Conservation (phyloP, 2,329 filamentous ascomycete genomes). For the Penicillium sp. region DNA sequence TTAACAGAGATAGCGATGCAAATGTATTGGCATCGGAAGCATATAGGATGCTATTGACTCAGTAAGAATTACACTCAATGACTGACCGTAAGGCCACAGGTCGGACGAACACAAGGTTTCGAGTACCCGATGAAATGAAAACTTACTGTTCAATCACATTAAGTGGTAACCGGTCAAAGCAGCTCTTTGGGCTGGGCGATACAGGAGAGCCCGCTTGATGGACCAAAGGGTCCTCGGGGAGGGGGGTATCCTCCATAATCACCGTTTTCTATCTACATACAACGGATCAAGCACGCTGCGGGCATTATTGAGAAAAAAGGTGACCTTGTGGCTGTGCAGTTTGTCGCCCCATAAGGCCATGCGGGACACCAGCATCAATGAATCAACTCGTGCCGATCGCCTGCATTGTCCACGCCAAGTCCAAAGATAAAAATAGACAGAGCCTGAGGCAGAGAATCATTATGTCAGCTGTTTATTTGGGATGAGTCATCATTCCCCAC, state of each 20-base stretch:
- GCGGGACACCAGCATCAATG: constrained; percentile 7
- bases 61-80: constrained; percentile 22
- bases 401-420: constrained; percentile 5
- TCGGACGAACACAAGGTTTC: background rate
- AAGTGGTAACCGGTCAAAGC: constrained; percentile 24
- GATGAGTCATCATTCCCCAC: constrained; percentile 11
- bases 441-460: background rate
- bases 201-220: background rate
- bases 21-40: constrained; percentile 49
- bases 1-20: constrained; percentile 48
- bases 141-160: constrained; percentile 27
- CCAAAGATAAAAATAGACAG: constrained; percentile 10
- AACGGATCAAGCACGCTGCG: constrained; percentile 5
- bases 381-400: constrained; percentile 9
- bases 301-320: constrained; percentile 10
- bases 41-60: constrained; percentile 46
- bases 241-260: constrained; percentile 26
- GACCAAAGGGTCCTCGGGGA: constrained; percentile 5
- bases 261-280: constrained; percentile 20
- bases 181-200: background rate
- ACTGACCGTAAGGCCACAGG: background rate
- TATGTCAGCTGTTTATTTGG: background rate
- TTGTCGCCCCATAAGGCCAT: constrained; percentile 9
- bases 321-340: constrained; percentile 20
- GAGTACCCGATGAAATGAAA: background rate